Evolutionary conservation across 768 basidiomycete species (phyloP), one percentile per base, ranked within the genome.

Genomic region (Pleurotus tuoliensis): DNA sequence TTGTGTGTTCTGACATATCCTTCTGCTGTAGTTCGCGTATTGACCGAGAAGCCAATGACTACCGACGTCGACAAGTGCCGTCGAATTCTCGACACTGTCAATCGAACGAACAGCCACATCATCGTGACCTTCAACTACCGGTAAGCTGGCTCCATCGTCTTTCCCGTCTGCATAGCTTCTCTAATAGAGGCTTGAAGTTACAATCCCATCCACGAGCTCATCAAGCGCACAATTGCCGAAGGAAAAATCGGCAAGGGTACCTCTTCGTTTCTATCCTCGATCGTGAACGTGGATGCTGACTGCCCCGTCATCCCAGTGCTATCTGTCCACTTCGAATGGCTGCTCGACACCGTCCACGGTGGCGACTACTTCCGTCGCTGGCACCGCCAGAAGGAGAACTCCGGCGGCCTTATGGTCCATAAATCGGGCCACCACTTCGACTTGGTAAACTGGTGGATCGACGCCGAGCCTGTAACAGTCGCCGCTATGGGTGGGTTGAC

Each of bases 21-120:
- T 55, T 12, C 30, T 3, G 3, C n/a, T 24, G 4, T 48, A 76
- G 76, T 81, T 15, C 70, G 72, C 13, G 79, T 80, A 5, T 60
- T 82, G 53, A 79, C 79, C n/a, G 79, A 82, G 63, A 81, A 81
- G 62, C 79, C 79, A 0, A 80, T 81, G 78, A 79, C 79, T 1
- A 81, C 79, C 16, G 75, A 78, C 58, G 69, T 73, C 25, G 76
- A 73, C 41, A 80, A 80, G 59, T 78, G 76, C 59, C 69, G 76
- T 22, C 61, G 65, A 4, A 81, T 82, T 52, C 63, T 79, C 16
- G 72, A 76, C 37, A 72, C 79, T 1, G 76, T 78, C 6, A 63
- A 77, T 58, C 66, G 73, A 54, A 78, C 75, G 0, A 75, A 75
- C 0, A 65, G 66, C 37, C 74, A 74, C 59, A 51, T 76, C 16